A percentile compares a stretch with the other conserved stretches of the same genome.
These are phyloP conservation scores for Discostella stelligera DNA, from an alignment of 352 stramenopile species.

Conservation along the genomic window DNA sequence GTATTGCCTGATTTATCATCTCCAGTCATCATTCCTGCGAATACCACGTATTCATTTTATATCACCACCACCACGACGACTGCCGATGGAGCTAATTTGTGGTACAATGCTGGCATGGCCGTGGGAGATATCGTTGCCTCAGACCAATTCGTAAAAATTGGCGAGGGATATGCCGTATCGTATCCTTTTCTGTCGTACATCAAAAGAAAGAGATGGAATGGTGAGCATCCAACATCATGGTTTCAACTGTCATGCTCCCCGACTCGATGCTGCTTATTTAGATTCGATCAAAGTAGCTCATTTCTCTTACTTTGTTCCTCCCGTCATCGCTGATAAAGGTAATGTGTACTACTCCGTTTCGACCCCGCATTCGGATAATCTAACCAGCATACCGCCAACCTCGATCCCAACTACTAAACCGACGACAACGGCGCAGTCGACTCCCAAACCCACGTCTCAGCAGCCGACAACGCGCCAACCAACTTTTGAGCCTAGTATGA, in stretches of 20 bases:
- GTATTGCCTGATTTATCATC: constrained; percentile 14
- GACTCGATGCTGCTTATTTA: no score
- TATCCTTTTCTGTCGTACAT: constrained; percentile 14
- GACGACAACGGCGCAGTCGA: no score
- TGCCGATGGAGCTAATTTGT: not conserved
- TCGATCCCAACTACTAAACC: no score
- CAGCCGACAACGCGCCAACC: no score
- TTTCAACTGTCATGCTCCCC: no score
- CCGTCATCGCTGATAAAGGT: not conserved
- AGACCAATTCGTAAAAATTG: constrained; percentile 25
- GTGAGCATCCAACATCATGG: no score
- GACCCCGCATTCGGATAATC: not conserved
- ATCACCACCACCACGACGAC: constrained; percentile 7
- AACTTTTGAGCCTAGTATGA: no score
- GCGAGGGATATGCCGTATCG: constrained; percentile 22
- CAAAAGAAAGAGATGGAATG: constrained; percentile 22
- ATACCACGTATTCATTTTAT: constrained; percentile 34
- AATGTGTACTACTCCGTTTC: not conserved
- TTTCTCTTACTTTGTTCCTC: no score
- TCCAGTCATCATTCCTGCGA: constrained; percentile 28
- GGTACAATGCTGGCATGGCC: constrained; percentile 1
- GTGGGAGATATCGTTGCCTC: constrained; percentile 21
- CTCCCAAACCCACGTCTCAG: no score
- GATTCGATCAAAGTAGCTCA: no score
- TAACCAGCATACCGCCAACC: not conserved